Evolutionary conservation across 2,329 filamentous ascomycete species (phyloP).

Genomic region (Xylogone sp.): DNA sequence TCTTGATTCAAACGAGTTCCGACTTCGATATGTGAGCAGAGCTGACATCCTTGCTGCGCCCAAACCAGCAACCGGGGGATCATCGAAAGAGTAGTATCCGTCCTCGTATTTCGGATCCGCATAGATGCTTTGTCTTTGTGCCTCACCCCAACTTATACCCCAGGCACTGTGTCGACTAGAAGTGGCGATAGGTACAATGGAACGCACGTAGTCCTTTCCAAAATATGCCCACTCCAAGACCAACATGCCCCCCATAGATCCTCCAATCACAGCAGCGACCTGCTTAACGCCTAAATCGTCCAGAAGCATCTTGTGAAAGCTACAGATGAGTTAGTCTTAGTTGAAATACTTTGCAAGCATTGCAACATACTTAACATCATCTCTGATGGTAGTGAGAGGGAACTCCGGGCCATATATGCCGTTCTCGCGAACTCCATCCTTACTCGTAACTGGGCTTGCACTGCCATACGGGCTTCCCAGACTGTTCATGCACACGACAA

Average conservation of each 20-base stretch:
- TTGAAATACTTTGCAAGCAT: background rate
- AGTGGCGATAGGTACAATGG: conserved; percentile 79
- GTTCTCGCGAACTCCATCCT: conserved; percentile 70
- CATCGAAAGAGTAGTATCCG: conserved; percentile 85
- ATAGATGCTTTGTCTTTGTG: conserved; percentile 90
- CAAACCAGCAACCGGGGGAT: conserved; percentile 81
- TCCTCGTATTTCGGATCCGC: conserved; percentile 98
- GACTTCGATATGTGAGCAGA: conserved; percentile 89
- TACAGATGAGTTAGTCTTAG: conserved; percentile 30
- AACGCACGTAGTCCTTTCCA: conserved; percentile 78
- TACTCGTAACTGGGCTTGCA: conserved; percentile 84
- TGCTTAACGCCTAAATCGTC: conserved; percentile 78
- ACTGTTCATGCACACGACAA: conserved; percentile 82
- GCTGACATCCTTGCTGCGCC: conserved; percentile 96
- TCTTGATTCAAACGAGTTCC: conserved; percentile 92
- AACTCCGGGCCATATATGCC: conserved; percentile 93
- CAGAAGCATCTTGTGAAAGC: conserved; percentile 73
- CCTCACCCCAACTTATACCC: conserved; percentile 89
- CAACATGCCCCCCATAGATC: conserved; percentile 85
- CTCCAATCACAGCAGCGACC: conserved; percentile 75
- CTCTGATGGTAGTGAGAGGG: conserved; percentile 87
- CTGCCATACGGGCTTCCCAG: conserved; percentile 82
- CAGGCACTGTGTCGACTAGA: conserved; percentile 82
- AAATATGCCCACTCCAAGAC: conserved; percentile 92
- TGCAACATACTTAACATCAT: conserved; percentile 79